phyloP scores from a whole-genome alignment of 1,139 yeast species.

The Saccharomyces hybrid region DNA sequence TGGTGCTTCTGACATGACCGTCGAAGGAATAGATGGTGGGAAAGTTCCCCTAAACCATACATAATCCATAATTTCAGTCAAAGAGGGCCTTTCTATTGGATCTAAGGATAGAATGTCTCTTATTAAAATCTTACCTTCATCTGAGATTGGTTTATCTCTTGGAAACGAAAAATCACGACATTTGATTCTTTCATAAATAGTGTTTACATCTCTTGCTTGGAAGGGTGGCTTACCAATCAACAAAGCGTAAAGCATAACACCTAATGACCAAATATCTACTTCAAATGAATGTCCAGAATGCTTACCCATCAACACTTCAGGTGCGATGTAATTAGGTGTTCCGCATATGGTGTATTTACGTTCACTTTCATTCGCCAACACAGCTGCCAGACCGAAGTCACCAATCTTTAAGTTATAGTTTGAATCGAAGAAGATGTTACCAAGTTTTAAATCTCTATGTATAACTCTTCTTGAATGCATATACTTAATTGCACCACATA shows the following conservation, averaged over 20 bases:
- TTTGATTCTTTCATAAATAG: constrained; percentile 66
- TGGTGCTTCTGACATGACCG: constrained; percentile 57
- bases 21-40: constrained; percentile 63
- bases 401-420: constrained; percentile 91
- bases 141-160: constrained; percentile 56
- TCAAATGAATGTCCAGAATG: constrained; percentile 85
- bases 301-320: constrained; percentile 89
- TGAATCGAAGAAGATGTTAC: constrained; percentile 88
- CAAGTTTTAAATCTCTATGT: constrained; percentile 83
- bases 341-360: constrained; percentile 93
- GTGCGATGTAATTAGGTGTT: constrained; percentile 96
- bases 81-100: constrained; percentile 74
- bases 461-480: constrained; percentile 91
- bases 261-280: constrained; percentile 96
- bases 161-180: constrained; percentile 75
- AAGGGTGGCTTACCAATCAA: constrained; percentile 93
- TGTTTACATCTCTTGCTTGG: constrained; percentile 90
- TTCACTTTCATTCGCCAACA: constrained; percentile 59
- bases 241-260: constrained; percentile 89
- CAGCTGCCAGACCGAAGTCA: constrained; percentile 94
- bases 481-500: constrained; percentile 87
- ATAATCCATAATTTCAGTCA: constrained; percentile 71
- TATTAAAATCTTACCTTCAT: constrained; percentile 66
- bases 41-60: constrained; percentile 82
- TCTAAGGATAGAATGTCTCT: constrained; percentile 65